phyloP scores from a whole-genome alignment of 2,329 filamentous ascomycete species.

The Salinomyces thailandicus region DNA sequence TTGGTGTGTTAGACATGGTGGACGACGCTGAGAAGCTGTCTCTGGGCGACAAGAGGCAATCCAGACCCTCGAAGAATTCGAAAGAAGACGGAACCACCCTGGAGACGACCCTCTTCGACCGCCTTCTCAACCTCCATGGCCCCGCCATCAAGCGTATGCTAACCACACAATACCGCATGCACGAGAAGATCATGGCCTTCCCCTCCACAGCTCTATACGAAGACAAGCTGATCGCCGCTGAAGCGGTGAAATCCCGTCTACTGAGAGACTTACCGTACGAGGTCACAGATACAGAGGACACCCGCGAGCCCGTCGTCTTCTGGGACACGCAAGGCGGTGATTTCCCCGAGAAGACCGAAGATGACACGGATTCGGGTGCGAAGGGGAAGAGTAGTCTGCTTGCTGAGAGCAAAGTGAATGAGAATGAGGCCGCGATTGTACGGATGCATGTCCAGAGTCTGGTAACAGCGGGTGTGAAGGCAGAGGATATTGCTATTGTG shows the following conservation, averaged over 20 bases:
- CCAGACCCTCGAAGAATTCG: slow-evolving; percentile 19
- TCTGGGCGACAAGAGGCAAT: slow-evolving; percentile 10
- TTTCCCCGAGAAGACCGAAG: slow-evolving; percentile 59
- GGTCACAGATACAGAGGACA: slow-evolving; percentile 74
- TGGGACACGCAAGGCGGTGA: slow-evolving; percentile 94
- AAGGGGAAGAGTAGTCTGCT: slow-evolving; percentile 44
- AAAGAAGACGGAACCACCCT: slow-evolving; percentile 40
- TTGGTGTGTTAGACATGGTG: slow-evolving; percentile 2
- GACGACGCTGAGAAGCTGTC: slow-evolving; percentile 30
- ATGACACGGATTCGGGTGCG: slow-evolving; percentile 48
- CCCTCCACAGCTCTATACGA: slow-evolving; percentile 85
- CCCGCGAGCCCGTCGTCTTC: slow-evolving; percentile 76
- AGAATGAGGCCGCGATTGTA: slow-evolving; percentile 77
- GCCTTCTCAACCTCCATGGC: slow-evolving; percentile 73
- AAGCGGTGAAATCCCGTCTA: slow-evolving; percentile 62
- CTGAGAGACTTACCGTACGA: slow-evolving; percentile 69
- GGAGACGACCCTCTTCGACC: slow-evolving; percentile 87
- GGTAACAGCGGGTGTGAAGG: slow-evolving; percentile 65
- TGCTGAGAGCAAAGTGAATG: slow-evolving; percentile 80
- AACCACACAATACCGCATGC: slow-evolving; percentile 96
- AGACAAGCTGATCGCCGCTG: slow-evolving; percentile 67
- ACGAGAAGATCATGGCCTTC: slow-evolving; percentile 89
- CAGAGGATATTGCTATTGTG: slow-evolving; percentile 82
- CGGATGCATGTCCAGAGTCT: slow-evolving; percentile 64
- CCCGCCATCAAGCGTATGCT: slow-evolving; percentile 82